A percentile compares a stretch with the other conserved stretches of the same genome.
Conservation (phyloP, 352 stramenopile species). For the Elongisporangium anandrum region DNA sequence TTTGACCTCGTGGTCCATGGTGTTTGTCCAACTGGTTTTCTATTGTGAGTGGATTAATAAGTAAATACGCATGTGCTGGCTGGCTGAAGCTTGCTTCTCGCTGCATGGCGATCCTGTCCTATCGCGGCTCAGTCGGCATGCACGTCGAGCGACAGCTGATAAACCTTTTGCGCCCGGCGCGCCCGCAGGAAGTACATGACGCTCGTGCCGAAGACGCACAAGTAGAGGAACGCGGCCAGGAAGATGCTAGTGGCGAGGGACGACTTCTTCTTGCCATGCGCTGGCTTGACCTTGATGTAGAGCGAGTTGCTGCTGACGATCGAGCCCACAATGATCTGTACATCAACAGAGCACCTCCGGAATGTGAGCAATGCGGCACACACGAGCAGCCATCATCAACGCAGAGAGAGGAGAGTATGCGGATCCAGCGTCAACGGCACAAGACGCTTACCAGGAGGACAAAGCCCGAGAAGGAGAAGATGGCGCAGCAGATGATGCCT, state of each 20-base stretch:
- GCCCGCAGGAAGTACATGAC: conserved; percentile 83
- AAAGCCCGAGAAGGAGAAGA: conserved; percentile 75
- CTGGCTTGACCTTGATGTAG: conserved; percentile 78
- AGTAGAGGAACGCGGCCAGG: conserved; percentile 78
- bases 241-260: conserved; percentile 85
- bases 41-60: neutral
- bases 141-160: conserved; percentile 84
- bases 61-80: neutral
- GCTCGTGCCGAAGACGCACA: conserved; percentile 82
- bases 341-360: neutral
- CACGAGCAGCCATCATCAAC: neutral
- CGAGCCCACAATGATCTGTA: conserved; percentile 75
- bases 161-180: conserved; percentile 79
- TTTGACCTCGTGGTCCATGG: too few relatives aligned
- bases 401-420: neutral
- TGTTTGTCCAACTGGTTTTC: neutral
- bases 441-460: conserved; percentile 48
- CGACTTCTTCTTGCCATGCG: conserved; percentile 80
- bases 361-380: neutral
- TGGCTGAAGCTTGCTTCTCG: neutral
- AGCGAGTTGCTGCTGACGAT: conserved; percentile 86
- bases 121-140: conserved; percentile 56
- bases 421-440: neutral
- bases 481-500: conserved; percentile 74
- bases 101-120: neutral